Percentiles rank a stretch among this genome's conserved stretches.
Conservation (phyloP, 2,329 filamentous ascomycete genomes). For the Scedosporium minutisporum region DNA sequence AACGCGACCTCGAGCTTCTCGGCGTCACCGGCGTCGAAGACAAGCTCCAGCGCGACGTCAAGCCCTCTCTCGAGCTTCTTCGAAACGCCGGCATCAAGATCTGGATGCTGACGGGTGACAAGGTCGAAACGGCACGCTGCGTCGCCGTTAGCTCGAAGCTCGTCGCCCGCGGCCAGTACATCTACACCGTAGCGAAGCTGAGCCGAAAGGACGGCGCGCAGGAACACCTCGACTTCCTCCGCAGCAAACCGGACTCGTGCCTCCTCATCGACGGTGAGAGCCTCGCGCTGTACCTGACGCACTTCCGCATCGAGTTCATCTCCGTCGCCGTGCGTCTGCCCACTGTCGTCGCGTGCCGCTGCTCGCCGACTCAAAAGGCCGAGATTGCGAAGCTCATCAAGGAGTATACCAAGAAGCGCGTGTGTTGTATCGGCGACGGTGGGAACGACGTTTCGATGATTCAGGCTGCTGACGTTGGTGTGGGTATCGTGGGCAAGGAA, state of each 20-base stretch:
- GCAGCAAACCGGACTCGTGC: constrained; percentile 77
- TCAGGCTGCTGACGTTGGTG: constrained; percentile 92
- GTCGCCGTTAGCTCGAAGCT: constrained; percentile 93
- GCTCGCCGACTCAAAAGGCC: constrained; percentile 93
- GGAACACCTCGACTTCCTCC: constrained; percentile 79
- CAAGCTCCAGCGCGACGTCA: constrained; percentile 90
- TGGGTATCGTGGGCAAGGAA: constrained; percentile 97
- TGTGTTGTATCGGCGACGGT: constrained; percentile 95
- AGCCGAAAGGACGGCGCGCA: constrained; percentile 77
- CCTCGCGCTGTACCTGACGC: constrained; percentile 68
- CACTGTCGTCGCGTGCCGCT: constrained; percentile 90
- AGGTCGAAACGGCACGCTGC: constrained; percentile 93
- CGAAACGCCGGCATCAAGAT: constrained; percentile 98
- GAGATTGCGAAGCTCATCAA: constrained; percentile 88
- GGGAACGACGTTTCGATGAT: constrained; percentile 99
- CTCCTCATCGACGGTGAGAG: constrained; percentile 93
- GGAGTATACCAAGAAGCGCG: constrained; percentile 82
- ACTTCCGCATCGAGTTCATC: constrained; percentile 80
- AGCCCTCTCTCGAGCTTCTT: constrained; percentile 85
- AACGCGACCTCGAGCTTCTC: constrained; percentile 80
- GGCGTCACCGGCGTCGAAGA: constrained; percentile 98
- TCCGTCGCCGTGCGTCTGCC: constrained; percentile 78
- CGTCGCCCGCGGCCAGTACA: constrained; percentile 86
- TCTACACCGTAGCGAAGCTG: constrained; percentile 83
- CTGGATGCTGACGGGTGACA: constrained; percentile 99